Evolutionary conservation across 371 early-diverging fungal genomes (phyloP).

Genomic region (Mortierella sp.): DNA sequence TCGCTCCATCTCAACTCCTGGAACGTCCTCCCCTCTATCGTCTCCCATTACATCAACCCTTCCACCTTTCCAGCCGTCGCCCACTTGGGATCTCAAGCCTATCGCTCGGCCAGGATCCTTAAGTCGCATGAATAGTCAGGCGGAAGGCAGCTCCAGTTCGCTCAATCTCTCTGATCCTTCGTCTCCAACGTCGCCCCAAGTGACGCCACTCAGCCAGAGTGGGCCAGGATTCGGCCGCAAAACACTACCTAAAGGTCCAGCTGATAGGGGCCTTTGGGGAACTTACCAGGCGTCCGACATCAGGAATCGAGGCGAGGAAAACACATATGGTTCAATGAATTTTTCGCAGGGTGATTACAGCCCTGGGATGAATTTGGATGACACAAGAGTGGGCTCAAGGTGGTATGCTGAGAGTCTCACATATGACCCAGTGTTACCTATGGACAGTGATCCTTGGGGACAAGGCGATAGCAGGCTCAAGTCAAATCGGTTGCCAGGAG

Average conservation of each 20-base stretch:
- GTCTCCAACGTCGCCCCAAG: constrained; percentile 44
- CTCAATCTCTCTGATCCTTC: constrained; percentile 36
- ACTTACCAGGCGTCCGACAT: constrained; percentile 10
- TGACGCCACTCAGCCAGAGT: constrained; percentile 4
- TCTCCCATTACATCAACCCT: constrained; percentile 28
- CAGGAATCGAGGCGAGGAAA: constrained; percentile 9
- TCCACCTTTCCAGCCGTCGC: constrained; percentile 21
- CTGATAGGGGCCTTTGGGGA: constrained; percentile 30
- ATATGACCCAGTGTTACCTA: background rate
- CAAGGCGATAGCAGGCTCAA: constrained; percentile 1
- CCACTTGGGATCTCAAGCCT: constrained; percentile 40
- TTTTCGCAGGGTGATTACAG: background rate
- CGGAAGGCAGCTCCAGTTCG: constrained; percentile 37
- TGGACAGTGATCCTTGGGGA: constrained; percentile 7
- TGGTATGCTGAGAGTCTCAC: constrained; percentile 15
- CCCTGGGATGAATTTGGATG: background rate
- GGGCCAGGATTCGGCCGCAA: constrained; percentile 24
- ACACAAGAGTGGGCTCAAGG: constrained; percentile 8
- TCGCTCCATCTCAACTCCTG: constrained; percentile 44
- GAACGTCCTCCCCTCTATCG: constrained; percentile 31
- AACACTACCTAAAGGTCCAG: constrained; percentile 6
- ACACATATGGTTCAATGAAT: background rate
- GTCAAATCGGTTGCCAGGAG: background rate
- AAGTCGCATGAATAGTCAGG: constrained; percentile 47
- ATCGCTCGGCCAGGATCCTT: constrained; percentile 38